These are phyloP conservation scores for Russula lepida DNA, from an alignment of 768 basidiomycete species.

Conservation along the genomic window DNA sequence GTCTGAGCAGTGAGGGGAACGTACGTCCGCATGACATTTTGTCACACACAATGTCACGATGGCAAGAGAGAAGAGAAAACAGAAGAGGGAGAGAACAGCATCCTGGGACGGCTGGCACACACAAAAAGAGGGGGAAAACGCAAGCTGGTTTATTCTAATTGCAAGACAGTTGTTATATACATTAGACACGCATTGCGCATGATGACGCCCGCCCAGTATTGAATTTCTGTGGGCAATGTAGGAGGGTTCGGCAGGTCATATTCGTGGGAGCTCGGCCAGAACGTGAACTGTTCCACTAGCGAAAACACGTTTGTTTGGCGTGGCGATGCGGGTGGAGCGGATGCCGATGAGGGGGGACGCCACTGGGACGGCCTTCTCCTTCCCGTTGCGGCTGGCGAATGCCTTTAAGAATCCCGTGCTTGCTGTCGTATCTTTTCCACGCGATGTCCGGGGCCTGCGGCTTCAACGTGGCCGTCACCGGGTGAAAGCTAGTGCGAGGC, in stretches of 20 bases:
- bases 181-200: conserved; percentile 99
- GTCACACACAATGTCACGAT: too few species aligned
- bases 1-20: too few species aligned
- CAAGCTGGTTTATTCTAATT: too few species aligned
- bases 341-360: conserved; percentile 22
- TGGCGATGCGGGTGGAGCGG: conserved; percentile 18
- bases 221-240: conserved; percentile 78
- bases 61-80: too few species aligned
- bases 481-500: conserved; percentile 72
- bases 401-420: conserved; percentile 35
- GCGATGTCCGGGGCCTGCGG: conserved; percentile 20
- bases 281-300: conserved; percentile 93
- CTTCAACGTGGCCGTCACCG: conserved; percentile 42
- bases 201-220: conserved; percentile 99
- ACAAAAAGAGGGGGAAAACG: too few species aligned
- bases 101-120: too few species aligned
- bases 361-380: conserved; percentile 31
- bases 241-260: conserved; percentile 61
- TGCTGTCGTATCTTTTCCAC: conserved; percentile 4
- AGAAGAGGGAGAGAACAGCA: too few species aligned
- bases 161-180: too few species aligned
- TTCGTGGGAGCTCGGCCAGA: conserved; percentile 80
- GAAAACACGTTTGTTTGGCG: conserved; percentile 90
- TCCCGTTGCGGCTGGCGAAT: conserved; percentile 43
- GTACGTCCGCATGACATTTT: too few species aligned